Evolutionary conservation across 1,139 yeast species (phyloP).

Genomic region (Pichia sp.): DNA sequence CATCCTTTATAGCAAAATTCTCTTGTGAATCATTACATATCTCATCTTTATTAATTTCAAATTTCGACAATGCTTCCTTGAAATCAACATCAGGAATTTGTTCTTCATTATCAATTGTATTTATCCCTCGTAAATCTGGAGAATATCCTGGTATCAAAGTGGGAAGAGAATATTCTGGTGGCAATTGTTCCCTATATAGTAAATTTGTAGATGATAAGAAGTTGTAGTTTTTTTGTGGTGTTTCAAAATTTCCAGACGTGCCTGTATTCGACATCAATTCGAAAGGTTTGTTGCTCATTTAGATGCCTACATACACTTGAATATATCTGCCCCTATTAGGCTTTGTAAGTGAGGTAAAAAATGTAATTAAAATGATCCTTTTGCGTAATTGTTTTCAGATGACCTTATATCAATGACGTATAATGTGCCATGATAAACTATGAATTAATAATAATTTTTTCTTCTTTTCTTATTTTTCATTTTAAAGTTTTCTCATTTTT

Average conservation of each 20-base stretch:
- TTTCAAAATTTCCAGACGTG: not conserved
- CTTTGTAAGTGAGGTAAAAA: no score
- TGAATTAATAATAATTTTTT: no score
- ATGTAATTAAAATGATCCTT: no score
- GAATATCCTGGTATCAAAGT: constrained; percentile 17
- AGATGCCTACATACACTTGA: no score
- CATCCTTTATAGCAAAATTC: not conserved
- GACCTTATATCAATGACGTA: no score
- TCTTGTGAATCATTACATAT: not conserved
- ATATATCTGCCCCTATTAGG: no score
- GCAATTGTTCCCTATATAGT: constrained; percentile 11
- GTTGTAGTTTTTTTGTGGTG: constrained; percentile 1
- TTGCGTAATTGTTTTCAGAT: no score
- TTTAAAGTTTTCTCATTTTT: no score
- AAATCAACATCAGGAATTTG: constrained; percentile 23
- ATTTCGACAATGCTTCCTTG: constrained; percentile 14
- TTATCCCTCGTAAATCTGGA: constrained; percentile 18
- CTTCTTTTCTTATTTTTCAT: no score
- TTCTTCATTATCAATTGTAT: constrained; percentile 27
- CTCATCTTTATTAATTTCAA: not conserved
- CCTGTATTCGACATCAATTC: no score
- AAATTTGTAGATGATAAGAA: constrained; percentile 13
- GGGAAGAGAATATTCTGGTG: constrained; percentile 15
- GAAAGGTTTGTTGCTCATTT: no score
- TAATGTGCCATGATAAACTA: no score